A percentile compares a stretch with the other conserved stretches of the same genome.
Evolutionary conservation across 2,329 filamentous ascomycete genomes (phyloP).

Genomic region (Epichloe bromicola): DNA sequence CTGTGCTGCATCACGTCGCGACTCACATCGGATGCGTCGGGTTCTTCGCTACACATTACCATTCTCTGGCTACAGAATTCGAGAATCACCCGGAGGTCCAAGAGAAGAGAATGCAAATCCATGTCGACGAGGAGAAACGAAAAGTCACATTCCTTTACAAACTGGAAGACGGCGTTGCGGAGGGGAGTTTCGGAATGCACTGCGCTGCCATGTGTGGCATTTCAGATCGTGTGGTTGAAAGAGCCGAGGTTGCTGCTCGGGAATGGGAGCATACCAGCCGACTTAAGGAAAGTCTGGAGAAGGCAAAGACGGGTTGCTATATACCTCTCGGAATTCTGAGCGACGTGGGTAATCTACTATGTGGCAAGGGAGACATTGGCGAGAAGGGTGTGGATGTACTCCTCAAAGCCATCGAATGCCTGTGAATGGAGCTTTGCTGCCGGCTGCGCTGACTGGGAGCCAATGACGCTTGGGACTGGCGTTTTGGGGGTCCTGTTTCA

Average conservation of each 20-base stretch:
- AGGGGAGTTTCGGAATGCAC: slow-evolving; percentile 98
- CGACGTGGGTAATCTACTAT: slow-evolving; percentile 68
- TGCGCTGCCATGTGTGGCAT: slow-evolving; percentile 98
- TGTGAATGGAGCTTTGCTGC: slow-evolving; percentile 24
- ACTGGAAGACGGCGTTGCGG: slow-evolving; percentile 82
- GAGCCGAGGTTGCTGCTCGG: slow-evolving; percentile 75
- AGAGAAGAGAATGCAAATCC: slow-evolving; percentile 83
- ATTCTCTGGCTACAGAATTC: slow-evolving; percentile 85
- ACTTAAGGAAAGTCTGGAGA: slow-evolving; percentile 77
- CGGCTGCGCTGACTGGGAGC: background rate
- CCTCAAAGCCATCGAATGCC: slow-evolving; percentile 43
- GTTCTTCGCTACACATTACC: slow-evolving; percentile 97
- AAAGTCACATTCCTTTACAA: slow-evolving; percentile 96
- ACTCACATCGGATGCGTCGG: slow-evolving; percentile 86
- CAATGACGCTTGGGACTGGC: background rate
- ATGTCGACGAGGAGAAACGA: slow-evolving; percentile 72
- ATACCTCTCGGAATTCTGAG: slow-evolving; percentile 78
- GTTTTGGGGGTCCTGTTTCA: background rate
- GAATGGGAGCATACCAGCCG: slow-evolving; percentile 94
- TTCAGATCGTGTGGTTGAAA: slow-evolving; percentile 63
- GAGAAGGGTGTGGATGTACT: slow-evolving; percentile 45
- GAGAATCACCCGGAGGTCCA: slow-evolving; percentile 76
- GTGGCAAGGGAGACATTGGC: slow-evolving; percentile 38
- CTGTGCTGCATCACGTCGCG: slow-evolving; percentile 91
- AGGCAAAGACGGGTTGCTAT: slow-evolving; percentile 64